Base-by-base conservation (phyloP, 2,329 filamentous ascomycete genomes). In the Fusarium chuoi region DNA sequence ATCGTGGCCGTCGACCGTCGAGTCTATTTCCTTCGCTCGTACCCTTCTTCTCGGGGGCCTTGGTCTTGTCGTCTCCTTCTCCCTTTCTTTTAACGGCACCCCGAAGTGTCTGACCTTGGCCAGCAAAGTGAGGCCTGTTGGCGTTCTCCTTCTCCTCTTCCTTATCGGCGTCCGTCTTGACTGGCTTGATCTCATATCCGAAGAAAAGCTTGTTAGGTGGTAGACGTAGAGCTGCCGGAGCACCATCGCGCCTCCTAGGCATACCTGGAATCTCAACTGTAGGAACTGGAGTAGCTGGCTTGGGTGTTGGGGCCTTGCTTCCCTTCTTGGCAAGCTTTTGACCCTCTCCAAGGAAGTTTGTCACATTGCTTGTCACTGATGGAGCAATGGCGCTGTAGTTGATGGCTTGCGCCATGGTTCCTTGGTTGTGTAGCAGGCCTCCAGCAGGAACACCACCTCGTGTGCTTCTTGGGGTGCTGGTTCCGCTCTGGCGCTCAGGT, bases 381-480 rank as follows among this genome's bases (percentile, higher is more conserved):
- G 96, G 95, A 1, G 95, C 94, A 75, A 99, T 97, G 38, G 95
- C 90, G 59, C 91, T 89, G 83, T 98, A 99, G 86, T 98, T 98
- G 86, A 99, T 98, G n/a, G 94, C 90, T 78, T 98, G 94, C 1
- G 96, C 95, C 96, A 99, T 99, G 69, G 92, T 95, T 17, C 96
- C 96, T 78, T 97, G 94, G 70, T 87, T 90, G 82, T 97, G 95
- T 30, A 98, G 83, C 22, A 93, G 84, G 9, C 95, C 94, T 35
- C 94, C 93, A 4, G 89, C 85, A 13, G 92, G 92, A 68, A 93
- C 82, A 18, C 90, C 90, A 62, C 89, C 89, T 26, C 87, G 85
- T 8, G 83, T 86, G 78, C 93, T 96, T 57, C 91, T 87, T 4
- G 95, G 95, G 22, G 95, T 98, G 83, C 92, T 96, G 24, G 94